Evolutionary conservation across 768 basidiomycete species (phyloP), one percentile per base, ranked within the genome.

Genomic region (Ramaria sp.): DNA sequence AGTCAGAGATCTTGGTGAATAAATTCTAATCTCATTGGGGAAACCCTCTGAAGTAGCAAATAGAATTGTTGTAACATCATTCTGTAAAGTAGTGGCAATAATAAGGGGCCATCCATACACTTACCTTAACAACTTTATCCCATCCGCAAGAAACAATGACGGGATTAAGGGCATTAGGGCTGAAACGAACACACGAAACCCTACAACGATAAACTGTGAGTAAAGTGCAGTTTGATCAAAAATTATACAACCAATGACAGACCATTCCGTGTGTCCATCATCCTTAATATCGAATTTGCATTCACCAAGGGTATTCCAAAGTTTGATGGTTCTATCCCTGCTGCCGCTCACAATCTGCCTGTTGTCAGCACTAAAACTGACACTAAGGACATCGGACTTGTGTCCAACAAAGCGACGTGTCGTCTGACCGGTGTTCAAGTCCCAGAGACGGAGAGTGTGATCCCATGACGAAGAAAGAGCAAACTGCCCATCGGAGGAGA

Each of bases 241-340:
- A 44, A 48, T 43, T 5, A 39, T 13, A 34, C 27, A 22, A 41
- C n/a, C 8, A 18, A 36, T 54, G 24, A 61, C 67, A 47, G 57
- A 72, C 95, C 96, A 99, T 76, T 97, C 96, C 57, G 82, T 75
- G 78, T 99, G 96, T 58, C 95, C 93, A 63, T 98, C 96, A 62
- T 99, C 95, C 74, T 91, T 90, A 72, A 99, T 99, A 70, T 98
- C 90, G 70, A 92, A 98, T 72, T 99, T 99, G 79, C 96, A 99
- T 73, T 99, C 96, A 66, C 96, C 96, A 60, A 99, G 84, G 58
- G 96, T 99, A 77, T 99, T 99, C 96, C 96, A 99, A 66, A 99
- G 88, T 72, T 98, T 99, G 79, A 99, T 99, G 38, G 88, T 84
- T 69, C 78, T 78, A 81, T 99, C 96, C 61, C 96, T 88, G 59